Base-by-base conservation (phyloP, 2,329 filamentous ascomycete species). In the Hypoxylon sp. region DNA sequence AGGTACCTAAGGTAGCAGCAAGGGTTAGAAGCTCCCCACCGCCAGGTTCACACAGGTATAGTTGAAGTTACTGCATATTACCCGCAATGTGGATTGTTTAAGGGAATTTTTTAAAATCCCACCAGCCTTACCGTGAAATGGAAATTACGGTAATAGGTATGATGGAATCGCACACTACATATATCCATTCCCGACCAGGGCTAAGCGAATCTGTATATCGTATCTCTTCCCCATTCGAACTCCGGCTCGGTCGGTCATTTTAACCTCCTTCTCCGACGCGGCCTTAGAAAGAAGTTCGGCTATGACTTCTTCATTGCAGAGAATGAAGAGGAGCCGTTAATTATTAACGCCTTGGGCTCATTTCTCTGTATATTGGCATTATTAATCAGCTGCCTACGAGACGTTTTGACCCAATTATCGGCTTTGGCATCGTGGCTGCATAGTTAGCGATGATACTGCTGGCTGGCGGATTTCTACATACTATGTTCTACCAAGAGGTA, bases 111-210 rank as follows among this genome's bases (percentile, higher is more conserved):
- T 48, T 34, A 14, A 56, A 45, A 46, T 25, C 56, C 17, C 56
- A 19, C 53, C 59, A 69, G 67, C 67, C 67, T 67, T 69, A 59
- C 41, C 51, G 51, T 46, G 45, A 19, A 59, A 63, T 45, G 38
- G 21, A 50, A 41, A 56, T 52, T 19, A 14, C 23, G 25, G 43
- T 65, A 7, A 38, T 19, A n/a, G n/a, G n/a, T n/a, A 55, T 46
- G 19, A 32, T 36, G n/a, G 28, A 32, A n/a, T 59, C 23, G 14
- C 28, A 62, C 25, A 56, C 61, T 58, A 30, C 28, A 6, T 30
- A 41, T 56, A 21, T 38, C n/a, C 28, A 50, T 32, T 17, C 38
- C 58, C 23, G 10, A 55, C 41, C 36, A 17, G 13, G 23, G 11
- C 38, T 19, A 2, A 14, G 11, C 10, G 11, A 13, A 17, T 45